Conservation (phyloP, 148 eudicot genomes). For the Rhododendron griersonianum region DNA sequence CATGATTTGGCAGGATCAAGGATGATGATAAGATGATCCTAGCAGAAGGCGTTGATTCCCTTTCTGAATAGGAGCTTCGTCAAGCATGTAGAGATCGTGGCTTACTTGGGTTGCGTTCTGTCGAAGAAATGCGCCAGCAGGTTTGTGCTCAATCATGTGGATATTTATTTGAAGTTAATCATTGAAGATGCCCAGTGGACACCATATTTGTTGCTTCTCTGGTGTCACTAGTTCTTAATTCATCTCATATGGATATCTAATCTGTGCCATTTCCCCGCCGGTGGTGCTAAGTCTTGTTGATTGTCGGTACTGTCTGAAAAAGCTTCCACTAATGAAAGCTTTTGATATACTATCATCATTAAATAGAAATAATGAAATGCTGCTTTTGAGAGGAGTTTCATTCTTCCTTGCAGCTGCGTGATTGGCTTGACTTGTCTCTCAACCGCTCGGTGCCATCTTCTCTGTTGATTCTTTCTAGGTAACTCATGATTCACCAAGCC, state of each 20-base stretch:
- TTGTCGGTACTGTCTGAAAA: not conserved
- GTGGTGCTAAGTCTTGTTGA: not conserved
- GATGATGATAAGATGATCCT: conserved; percentile 73
- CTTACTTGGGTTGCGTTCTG: conserved; percentile 73
- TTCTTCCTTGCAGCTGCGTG: conserved; percentile 56
- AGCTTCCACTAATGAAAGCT: not conserved
- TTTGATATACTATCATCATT: not conserved
- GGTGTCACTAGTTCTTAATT: not conserved
- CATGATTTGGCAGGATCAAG: conserved; percentile 36
- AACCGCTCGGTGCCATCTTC: conserved; percentile 86
- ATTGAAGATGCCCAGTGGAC: not conserved
- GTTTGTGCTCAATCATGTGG: conserved; percentile 17
- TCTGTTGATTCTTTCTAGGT: conserved; percentile 80
- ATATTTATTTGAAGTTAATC: not conserved
- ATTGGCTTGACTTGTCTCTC: conserved; percentile 84
- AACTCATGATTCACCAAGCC: not conserved
- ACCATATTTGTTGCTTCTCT: not conserved
- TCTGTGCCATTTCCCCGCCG: not conserved
- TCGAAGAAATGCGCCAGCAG: conserved; percentile 78
- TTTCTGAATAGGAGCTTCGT: conserved; percentile 84
- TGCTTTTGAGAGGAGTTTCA: not conserved
- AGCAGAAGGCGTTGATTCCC: conserved; percentile 79
- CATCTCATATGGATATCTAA: not conserved
- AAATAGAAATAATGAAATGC: not conserved
- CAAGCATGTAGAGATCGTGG: conserved; percentile 83